These are phyloP conservation scores for Calonectria naviculata DNA, from an alignment of 2,329 filamentous ascomycete species.

Conservation along the genomic window DNA sequence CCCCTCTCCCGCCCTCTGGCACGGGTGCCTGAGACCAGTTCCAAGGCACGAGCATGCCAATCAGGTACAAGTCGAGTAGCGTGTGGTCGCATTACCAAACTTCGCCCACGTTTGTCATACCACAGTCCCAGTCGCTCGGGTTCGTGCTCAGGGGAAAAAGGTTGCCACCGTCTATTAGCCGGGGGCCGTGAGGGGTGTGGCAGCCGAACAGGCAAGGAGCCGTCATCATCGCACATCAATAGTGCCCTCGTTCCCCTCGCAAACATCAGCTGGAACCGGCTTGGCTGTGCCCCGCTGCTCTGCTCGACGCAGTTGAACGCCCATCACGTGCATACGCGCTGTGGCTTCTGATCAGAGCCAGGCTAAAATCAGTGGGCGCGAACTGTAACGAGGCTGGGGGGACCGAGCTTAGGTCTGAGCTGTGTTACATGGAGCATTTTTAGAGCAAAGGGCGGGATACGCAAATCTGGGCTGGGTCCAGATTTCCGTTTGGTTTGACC, in stretches of 20 bases:
- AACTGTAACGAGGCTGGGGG: constrained; percentile 30
- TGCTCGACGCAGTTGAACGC: not conserved
- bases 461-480: not conserved
- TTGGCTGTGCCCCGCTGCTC: not conserved
- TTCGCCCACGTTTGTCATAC: constrained; percentile 15
- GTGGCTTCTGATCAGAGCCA: constrained; percentile 29
- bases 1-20: not conserved
- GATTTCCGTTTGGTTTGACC: not conserved
- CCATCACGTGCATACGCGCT: constrained; percentile 41
- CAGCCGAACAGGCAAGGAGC: constrained; percentile 3
- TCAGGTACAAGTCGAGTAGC: constrained; percentile 16
- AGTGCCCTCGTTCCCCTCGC: not conserved
- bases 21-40: constrained; percentile 22
- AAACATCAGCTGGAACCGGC: not conserved
- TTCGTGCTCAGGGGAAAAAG: constrained; percentile 26
- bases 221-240: constrained; percentile 1
- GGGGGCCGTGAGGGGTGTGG: constrained; percentile 7
- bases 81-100: constrained; percentile 20
- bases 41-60: constrained; percentile 4
- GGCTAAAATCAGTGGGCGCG: not conserved
- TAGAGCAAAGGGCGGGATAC: too few relatives aligned
- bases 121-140: constrained; percentile 20
- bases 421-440: not conserved
- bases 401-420: not conserved
- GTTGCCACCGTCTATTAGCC: constrained; percentile 12